Percentiles rank a stretch among this genome's conserved stretches.
These are phyloP conservation scores for Aspergillus felis DNA, from an alignment of 2,329 filamentous ascomycete genomes.

Conservation along the genomic window DNA sequence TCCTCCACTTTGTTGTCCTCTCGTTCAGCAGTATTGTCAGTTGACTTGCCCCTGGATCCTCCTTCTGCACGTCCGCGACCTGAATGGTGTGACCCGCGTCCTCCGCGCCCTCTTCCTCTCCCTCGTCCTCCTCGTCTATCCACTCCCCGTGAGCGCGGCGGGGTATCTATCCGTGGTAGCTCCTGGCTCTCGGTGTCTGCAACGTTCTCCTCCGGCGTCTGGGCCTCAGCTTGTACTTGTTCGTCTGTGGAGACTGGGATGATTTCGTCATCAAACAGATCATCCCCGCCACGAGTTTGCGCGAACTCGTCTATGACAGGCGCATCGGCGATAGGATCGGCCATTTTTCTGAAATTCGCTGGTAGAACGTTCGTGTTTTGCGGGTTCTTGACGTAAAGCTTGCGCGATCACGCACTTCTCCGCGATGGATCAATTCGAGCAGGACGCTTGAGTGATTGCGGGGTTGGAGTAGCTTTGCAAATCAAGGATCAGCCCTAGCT, in stretches of 20 bases:
- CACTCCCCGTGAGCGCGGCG: conserved; percentile 26
- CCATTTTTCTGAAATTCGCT: not conserved
- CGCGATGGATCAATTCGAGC: not conserved
- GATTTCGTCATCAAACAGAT: conserved; percentile 50
- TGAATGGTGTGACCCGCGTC: conserved; percentile 19
- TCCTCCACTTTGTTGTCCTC: conserved; percentile 12
- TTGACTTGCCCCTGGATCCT: conserved; percentile 12
- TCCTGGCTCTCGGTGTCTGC: conserved; percentile 13
- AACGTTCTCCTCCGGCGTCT: conserved; percentile 12
- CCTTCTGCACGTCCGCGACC: conserved; percentile 18
- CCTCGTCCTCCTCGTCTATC: conserved; percentile 30
- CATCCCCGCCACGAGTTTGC: conserved; percentile 48
- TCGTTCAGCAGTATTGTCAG: conserved; percentile 11
- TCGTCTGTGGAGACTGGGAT: conserved; percentile 40
- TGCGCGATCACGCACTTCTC: not conserved
- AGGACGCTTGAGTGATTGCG: not conserved
- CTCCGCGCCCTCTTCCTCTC: conserved; percentile 27
- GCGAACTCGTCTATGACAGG: conserved; percentile 45
- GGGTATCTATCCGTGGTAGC: conserved; percentile 18
- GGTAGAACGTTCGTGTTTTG: not conserved
- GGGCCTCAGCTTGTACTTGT: conserved; percentile 18
- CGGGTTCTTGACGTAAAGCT: not conserved
- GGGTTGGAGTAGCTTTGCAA: not conserved
- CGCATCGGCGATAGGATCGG: conserved; percentile 10
- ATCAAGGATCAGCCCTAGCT: conserved; percentile 5